Conservation (phyloP, 176 grass and related monocot species). For the Zizania latifolia region DNA sequence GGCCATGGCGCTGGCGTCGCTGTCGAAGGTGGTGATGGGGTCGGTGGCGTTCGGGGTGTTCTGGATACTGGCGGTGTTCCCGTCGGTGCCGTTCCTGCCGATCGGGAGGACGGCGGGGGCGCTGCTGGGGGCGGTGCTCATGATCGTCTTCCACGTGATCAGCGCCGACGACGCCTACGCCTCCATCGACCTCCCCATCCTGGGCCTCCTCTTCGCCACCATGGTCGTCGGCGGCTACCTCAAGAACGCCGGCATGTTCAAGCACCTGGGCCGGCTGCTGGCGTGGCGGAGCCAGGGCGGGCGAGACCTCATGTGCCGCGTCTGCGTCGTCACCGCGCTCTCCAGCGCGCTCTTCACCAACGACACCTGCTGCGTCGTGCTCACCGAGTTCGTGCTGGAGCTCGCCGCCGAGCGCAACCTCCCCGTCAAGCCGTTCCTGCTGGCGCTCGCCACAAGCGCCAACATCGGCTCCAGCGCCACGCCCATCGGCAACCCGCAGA, state of each 20-base stretch:
- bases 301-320: conserved; percentile 78
- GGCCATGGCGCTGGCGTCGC: conserved; percentile 53
- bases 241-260: conserved; percentile 86
- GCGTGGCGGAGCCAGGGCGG: conserved; percentile 84
- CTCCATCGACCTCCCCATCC: conserved; percentile 84
- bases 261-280: conserved; percentile 58
- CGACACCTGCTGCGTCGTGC: conserved; percentile 86
- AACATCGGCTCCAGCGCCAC: conserved; percentile 88
- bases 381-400: conserved; percentile 90
- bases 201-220: conserved; percentile 85
- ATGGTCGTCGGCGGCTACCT: conserved; percentile 95
- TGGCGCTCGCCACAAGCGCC: conserved; percentile 81
- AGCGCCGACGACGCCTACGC: conserved; percentile 69
- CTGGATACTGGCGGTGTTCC: conserved; percentile 95
- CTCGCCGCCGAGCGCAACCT: conserved; percentile 75
- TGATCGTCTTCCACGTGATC: conserved; percentile 83
- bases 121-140: conserved; percentile 74
- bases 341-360: conserved; percentile 91
- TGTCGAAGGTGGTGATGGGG: conserved; percentile 54
- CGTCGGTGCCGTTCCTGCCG: conserved; percentile 88
- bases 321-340: conserved; percentile 85
- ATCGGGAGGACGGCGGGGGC: conserved; percentile 87
- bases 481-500: conserved; percentile 98
- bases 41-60: conserved; percentile 72
- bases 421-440: conserved; percentile 71